phyloP scores from a whole-genome alignment of 257 asterid species.

The Solanum tacnaense region DNA sequence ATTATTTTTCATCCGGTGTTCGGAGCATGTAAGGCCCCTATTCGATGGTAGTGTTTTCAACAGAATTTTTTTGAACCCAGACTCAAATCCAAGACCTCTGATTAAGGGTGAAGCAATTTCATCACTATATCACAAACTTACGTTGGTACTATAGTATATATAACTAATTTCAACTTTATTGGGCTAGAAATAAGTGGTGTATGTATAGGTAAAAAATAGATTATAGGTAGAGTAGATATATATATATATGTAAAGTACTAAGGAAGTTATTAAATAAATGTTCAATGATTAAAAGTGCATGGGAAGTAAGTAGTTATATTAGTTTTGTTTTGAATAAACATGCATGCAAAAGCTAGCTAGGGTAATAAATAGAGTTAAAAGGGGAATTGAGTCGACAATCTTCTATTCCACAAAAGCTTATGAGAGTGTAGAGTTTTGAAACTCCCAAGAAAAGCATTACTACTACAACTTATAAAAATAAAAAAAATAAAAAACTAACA shows the following conservation, averaged over 20 bases:
- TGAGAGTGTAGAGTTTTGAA: neutral
- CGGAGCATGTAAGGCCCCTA: too few relatives aligned
- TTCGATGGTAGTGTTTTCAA: too few relatives aligned
- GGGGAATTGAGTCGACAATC: neutral
- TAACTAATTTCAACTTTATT: neutral
- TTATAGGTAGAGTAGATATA: neutral
- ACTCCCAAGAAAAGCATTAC: constrained; percentile 1
- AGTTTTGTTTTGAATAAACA: neutral
- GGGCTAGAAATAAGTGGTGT: neutral
- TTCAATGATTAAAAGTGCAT: neutral
- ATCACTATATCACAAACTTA: too few relatives aligned
- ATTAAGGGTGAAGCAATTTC: too few relatives aligned
- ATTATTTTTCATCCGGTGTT: too few relatives aligned
- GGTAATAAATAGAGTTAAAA: neutral
- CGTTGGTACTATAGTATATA: neutral
- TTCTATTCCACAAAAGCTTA: constrained; percentile 6
- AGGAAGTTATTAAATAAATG: neutral
- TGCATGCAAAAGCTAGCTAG: neutral
- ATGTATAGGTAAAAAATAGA: neutral
- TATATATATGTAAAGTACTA: neutral
- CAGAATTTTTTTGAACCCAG: too few relatives aligned
- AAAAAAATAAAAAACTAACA: neutral
- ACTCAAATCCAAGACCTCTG: too few relatives aligned
- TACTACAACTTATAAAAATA: neutral
- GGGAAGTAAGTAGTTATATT: neutral